These are phyloP conservation scores for Tylopilus sp. DNA, from an alignment of 768 basidiomycete genomes.

Conservation along the genomic window DNA sequence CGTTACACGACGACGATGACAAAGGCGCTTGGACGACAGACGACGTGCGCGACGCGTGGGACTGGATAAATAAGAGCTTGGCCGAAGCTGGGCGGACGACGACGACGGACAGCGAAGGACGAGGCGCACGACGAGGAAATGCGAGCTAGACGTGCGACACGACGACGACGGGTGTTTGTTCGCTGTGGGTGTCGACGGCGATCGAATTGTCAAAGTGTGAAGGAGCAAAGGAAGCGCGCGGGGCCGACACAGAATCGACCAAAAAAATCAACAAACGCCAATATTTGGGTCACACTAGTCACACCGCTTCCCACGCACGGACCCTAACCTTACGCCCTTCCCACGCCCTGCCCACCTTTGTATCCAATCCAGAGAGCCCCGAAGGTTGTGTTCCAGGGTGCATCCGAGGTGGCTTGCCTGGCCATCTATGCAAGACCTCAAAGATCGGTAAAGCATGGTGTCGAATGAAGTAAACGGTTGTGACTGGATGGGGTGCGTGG, in stretches of 20 bases:
- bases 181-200: constrained; percentile 47
- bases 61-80: constrained; percentile 34
- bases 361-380: too few relatives aligned
- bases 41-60: constrained; percentile 50
- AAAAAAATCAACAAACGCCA: constrained; percentile 41
- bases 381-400: too few relatives aligned
- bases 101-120: constrained; percentile 23
- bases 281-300: constrained; percentile 37
- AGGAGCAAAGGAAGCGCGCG: constrained; percentile 44
- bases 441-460: not conserved
- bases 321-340: constrained; percentile 39
- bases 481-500: not conserved
- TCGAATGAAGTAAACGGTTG: not conserved
- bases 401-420: not conserved
- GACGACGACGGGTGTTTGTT: constrained; percentile 39
- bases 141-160: constrained; percentile 32
- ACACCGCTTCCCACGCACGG: constrained; percentile 41
- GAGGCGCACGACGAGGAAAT: constrained; percentile 17
- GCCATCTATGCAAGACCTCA: too few relatives aligned
- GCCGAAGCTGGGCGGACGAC: constrained; percentile 20
- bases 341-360: constrained; percentile 30
- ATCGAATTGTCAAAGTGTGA: constrained; percentile 45
- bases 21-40: constrained; percentile 16
- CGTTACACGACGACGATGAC: constrained; percentile 24
- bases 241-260: constrained; percentile 41